These are phyloP conservation scores for Neofusicoccum umdonicola DNA, from an alignment of 2,329 filamentous ascomycete species.

Conservation along the genomic window DNA sequence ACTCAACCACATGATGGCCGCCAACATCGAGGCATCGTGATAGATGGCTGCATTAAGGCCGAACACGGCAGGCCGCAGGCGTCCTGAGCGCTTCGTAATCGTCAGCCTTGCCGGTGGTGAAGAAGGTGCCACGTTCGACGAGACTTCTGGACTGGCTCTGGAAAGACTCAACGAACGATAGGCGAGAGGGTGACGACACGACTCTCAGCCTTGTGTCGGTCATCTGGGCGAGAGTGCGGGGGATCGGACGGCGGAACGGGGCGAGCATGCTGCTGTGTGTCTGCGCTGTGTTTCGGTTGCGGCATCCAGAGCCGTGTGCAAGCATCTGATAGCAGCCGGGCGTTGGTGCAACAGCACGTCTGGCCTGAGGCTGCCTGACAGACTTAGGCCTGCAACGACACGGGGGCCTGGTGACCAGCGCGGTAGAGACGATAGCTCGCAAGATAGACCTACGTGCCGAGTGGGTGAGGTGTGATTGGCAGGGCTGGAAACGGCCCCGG, in stretches of 20 bases:
- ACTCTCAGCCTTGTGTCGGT: no score
- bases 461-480: background rate
- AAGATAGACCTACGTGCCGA: background rate
- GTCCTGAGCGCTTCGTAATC: background rate
- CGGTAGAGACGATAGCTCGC: background rate
- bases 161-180: no score
- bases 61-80: background rate
- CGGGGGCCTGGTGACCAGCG: background rate
- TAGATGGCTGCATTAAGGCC: background rate
- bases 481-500: background rate
- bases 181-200: background rate
- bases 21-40: background rate
- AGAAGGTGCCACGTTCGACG: background rate
- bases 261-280: background rate
- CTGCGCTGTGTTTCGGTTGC: background rate
- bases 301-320: background rate
- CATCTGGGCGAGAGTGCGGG: no score
- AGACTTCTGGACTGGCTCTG: background rate
- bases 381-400: background rate
- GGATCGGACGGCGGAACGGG: background rate
- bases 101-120: background rate
- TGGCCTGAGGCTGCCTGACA: conserved; percentile 4
- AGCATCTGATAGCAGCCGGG: background rate
- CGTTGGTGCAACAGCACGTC: background rate
- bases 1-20: background rate